Base-by-base conservation (phyloP, 306 rosid genomes). In the Castanospermum australe region DNA sequence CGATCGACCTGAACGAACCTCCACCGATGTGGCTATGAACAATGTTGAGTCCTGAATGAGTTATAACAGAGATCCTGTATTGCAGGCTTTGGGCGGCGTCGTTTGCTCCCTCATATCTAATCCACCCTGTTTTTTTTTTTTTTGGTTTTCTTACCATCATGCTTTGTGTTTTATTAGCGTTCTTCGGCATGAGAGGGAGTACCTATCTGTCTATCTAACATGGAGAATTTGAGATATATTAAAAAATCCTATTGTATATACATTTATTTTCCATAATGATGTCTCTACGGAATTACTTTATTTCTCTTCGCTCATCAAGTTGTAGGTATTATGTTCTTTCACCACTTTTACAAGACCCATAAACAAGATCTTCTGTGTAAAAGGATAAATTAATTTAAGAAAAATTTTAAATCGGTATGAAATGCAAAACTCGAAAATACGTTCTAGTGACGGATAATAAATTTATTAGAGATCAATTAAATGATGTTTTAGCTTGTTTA, bases 1-100 rank as follows among this genome's bases (percentile, higher is more conserved):
- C 96, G 25, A 84, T 95, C 79, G 98, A 95, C 75, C 82, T 95
- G 61, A 95, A 95, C 78, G 96, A 93, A 60, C 99, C 99, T 38
- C 99, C 99, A 0, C 99, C 99, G 14, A 32, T 93, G 77, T 93
- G 99, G 99, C 88, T 91, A 1, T 90, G 90, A 87, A 59, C 10
- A 11, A 10, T 13, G 36, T 44, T 4, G n/a, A 15, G 38, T 41
- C 11, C 9, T 57, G 12, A 54, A 32, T 12, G 56, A 54, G 12
- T 2, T 13, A 50, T 8, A 4, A 38, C 24, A 13, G 66, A 20
- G 15, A 44, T 39, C 28, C 0, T 59, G 52, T 54, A 18, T 25
- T 18, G 22, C 71, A 59, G 60, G n/a, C 35, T 65, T 80, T 36
- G 0, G 0, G 75, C 74, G 66, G 62, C 79, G 64, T 71, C 24